These are phyloP conservation scores for Fistulinella cinereoalba DNA, from an alignment of 1,284 basidiomycete genomes.

Conservation along the genomic window DNA sequence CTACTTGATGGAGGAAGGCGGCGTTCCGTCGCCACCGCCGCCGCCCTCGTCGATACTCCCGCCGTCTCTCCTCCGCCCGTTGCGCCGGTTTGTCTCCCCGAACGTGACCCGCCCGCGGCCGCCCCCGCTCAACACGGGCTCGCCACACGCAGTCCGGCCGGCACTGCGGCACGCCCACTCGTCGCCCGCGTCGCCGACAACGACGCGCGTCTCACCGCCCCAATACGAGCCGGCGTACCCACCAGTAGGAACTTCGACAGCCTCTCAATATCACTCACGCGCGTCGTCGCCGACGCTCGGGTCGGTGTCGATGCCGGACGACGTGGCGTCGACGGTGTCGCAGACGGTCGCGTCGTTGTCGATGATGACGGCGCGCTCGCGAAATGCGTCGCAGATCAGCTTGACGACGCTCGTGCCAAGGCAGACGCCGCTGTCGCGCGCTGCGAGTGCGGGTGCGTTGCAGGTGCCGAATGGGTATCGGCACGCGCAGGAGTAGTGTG, in stretches of 20 bases:
- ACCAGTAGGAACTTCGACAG: conserved; percentile 24
- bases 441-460: conserved; percentile 37
- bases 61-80: conserved; percentile 36
- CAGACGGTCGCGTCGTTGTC: conserved; percentile 23
- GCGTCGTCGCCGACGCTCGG: conserved; percentile 40
- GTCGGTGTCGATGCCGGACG: conserved; percentile 10
- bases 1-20: conserved; percentile 63
- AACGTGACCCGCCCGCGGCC: conserved; percentile 30
- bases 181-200: conserved; percentile 22
- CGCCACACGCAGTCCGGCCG: conserved; percentile 20
- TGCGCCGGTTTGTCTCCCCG: conserved; percentile 39
- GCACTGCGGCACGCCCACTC: conserved; percentile 22
- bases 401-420: conserved; percentile 50
- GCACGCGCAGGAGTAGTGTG: too few species aligned
- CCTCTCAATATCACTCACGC: conserved; percentile 33
- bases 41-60: conserved; percentile 33
- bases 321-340: too few species aligned
- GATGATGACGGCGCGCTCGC: conserved; percentile 47
- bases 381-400: conserved; percentile 64
- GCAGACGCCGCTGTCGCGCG: conserved; percentile 39
- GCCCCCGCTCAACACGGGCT: conserved; percentile 27
- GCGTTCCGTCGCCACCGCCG: conserved; percentile 20
- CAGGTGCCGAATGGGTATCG: conserved; percentile 19
- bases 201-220: conserved; percentile 10
- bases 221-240: conserved; percentile 23